Base-by-base conservation (phyloP, 768 basidiomycete genomes). In the Pisolithus tinctorius region DNA sequence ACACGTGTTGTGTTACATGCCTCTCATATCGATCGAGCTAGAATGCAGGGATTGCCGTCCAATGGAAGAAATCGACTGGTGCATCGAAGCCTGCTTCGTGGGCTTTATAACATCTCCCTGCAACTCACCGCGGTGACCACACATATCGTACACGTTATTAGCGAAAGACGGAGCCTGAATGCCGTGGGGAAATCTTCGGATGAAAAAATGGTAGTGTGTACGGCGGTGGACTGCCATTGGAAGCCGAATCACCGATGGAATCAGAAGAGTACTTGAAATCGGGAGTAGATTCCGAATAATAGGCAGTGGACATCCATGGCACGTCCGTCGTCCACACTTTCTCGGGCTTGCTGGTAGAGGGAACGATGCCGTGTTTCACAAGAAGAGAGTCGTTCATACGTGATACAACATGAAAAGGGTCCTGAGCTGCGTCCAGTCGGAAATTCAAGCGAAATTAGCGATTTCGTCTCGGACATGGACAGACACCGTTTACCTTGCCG, bases 271-370 rank as follows among this genome's bases (percentile, higher is more conserved):
- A 23, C 25, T 34, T 43, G 17, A 57, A 20, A 3, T 40, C 37
- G 1, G 20, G 29, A 4, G 51, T 52, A 16, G 49, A 45, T 3
- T 31, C 45, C 9, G 55, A 50, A 0, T 47, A 6, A 11, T 34
- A 10, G 31, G 51, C 37, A 26, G 55, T 49, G 13, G 44, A 41
- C 13, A 50, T 29, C 26, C 63, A 46, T 4, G 51, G 45, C 26
- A 51, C 50, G 23, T 46, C 53, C 4, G 29, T 29, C 40, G 48
- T 55, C 4, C 39, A 53, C 20, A 49, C 58, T 7, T 55, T 55
- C 14, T 58, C 41, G 0, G 55, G 53, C 16, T 23, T 2, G 7
- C 3, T 52, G 1, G 51, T 63, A 6, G 46, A 20, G 4, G 31
- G 50, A n/a, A 30, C 45, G 26, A 50, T 20, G 11, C 53, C 56